phyloP scores from a whole-genome alignment of 2,329 filamentous ascomycete genomes.

The Beauveria australis region DNA sequence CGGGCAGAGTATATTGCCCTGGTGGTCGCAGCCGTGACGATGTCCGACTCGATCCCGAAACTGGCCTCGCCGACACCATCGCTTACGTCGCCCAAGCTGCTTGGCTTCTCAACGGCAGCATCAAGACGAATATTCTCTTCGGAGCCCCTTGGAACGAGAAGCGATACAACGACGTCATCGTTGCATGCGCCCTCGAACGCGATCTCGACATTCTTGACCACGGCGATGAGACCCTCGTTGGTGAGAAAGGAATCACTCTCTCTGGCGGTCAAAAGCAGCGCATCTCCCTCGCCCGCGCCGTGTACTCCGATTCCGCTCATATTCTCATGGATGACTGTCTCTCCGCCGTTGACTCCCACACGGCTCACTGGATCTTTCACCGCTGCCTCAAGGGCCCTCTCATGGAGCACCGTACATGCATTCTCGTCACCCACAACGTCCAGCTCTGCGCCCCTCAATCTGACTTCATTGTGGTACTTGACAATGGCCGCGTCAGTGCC shows the following conservation, averaged over 20 bases:
- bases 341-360: constrained; percentile 94
- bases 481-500: constrained; percentile 71
- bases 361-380: constrained; percentile 95
- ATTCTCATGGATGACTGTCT: constrained; percentile 90
- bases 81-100: constrained; percentile 96
- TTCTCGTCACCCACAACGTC: constrained; percentile 92
- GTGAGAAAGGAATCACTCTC: constrained; percentile 93
- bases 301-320: constrained; percentile 93
- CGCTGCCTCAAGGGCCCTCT: constrained; percentile 84
- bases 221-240: constrained; percentile 88
- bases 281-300: constrained; percentile 88
- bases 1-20: constrained; percentile 75
- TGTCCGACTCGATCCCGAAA: constrained; percentile 70
- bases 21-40: constrained; percentile 82
- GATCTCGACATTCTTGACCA: constrained; percentile 88
- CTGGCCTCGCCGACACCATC: constrained; percentile 80
- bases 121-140: constrained; percentile 94
- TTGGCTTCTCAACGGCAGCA: constrained; percentile 92
- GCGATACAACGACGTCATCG: constrained; percentile 79
- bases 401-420: constrained; percentile 83
- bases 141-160: constrained; percentile 70
- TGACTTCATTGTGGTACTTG: constrained; percentile 73
- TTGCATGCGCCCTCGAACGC: constrained; percentile 82
- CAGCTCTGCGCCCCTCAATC: constrained; percentile 77
- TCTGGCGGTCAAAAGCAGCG: constrained; percentile 97